Percentiles rank a stretch among this genome's conserved stretches.
Evolutionary conservation across 139 green algal genomes (phyloP).

Genomic region (Tetradesmus lagerheimii): DNA sequence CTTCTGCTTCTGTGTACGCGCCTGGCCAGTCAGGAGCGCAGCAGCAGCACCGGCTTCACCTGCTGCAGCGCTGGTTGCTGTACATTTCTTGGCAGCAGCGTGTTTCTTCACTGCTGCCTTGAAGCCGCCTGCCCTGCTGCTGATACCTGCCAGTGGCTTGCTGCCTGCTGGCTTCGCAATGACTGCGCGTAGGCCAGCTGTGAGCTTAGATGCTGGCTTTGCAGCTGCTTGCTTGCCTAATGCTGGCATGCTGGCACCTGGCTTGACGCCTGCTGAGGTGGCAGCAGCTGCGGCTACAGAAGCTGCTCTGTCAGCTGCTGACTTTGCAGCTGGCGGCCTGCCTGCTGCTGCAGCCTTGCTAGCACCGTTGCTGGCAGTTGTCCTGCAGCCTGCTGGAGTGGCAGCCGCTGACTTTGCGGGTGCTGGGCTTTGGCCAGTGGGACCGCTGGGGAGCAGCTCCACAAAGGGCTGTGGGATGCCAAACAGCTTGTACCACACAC

Average conservation of each 20-base stretch:
- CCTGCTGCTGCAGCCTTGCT: too few species aligned
- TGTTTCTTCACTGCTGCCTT: background rate
- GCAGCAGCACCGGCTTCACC: background rate
- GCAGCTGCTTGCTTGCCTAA: background rate
- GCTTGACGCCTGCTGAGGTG: too few species aligned
- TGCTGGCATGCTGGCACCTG: too few species aligned
- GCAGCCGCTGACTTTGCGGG: too few species aligned
- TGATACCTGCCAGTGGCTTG: background rate
- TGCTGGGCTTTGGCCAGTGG: too few species aligned
- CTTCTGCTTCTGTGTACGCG: background rate
- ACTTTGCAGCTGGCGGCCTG: too few species aligned
- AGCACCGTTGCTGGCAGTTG: too few species aligned
- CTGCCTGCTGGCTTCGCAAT: background rate
- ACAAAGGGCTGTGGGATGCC: background rate
- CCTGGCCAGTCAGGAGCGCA: background rate
- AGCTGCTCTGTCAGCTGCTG: too few species aligned
- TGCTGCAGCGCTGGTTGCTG: background rate
- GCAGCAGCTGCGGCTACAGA: too few species aligned
- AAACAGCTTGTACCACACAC: background rate
- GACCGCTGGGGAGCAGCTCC: background rate
- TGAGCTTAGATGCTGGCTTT: background rate
- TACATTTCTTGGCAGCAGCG: background rate
- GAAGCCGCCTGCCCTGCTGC: background rate
- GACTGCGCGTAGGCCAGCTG: background rate
- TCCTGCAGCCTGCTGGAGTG: too few species aligned